Base-by-base conservation (phyloP, 2,329 filamentous ascomycete genomes). In the Penicillium sp. region DNA sequence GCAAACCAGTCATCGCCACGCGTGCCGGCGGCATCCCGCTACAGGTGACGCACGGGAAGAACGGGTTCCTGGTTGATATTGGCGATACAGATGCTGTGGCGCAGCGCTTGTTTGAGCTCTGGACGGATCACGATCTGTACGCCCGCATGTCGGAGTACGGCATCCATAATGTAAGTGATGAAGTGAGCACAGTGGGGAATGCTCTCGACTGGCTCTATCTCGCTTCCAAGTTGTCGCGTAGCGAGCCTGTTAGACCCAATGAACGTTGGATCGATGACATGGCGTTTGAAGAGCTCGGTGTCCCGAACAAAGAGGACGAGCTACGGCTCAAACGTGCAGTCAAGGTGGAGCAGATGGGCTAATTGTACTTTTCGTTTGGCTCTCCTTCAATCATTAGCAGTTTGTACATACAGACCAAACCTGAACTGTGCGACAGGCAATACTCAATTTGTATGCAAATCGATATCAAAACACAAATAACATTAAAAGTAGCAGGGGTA, bases 161-260 rank as follows among this genome's bases (percentile, higher is more conserved):
- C 0, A 75, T 75, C 37, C 77, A 72, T 0, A 84, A 88, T 56
- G 88, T 94, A 15, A 90, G 86, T 57, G 90, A 94, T 66, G 90
- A 94, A 69, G 88, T 93, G 1, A 84, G 87, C 57, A 94, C 90
- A 0, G 88, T 91, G 1, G 90, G 90, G 0, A 92, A 92, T 69
- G 86, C 86, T 1, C 75, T 93, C 13, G 79, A 78, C 23, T 94
- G 89, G 89, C 82, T 90, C 68, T 93, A 90, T 69, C 77, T 94
- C n/a, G 87, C 87, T 0, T 82, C 85, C 62, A 85, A 83, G 68
- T 80, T 88, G 70, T 76, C 80, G 23, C 82, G 85, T 62, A 82
- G 82, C 2, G 77, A 83, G 62, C 71, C 74, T 50, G 61, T 90
- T 23, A 75, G 78, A 55, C 86, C 86, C 1, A 75, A 85, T 45